These are phyloP conservation scores for Fusarium subglutinans DNA, from an alignment of 2,329 filamentous ascomycete genomes.

Conservation along the genomic window DNA sequence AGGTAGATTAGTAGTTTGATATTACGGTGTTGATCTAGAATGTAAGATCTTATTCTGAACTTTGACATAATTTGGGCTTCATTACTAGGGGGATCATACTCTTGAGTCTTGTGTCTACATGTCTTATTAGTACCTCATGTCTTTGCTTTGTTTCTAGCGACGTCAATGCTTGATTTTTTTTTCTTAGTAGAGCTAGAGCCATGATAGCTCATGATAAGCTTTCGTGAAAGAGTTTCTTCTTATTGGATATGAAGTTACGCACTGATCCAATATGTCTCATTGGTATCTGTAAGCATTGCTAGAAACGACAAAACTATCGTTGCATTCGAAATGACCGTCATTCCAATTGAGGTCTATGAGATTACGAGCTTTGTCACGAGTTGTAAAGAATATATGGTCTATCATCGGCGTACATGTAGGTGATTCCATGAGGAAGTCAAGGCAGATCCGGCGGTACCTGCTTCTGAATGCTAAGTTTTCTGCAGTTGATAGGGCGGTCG, in stretches of 20 bases:
- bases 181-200: neutral
- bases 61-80: neutral
- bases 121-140: neutral
- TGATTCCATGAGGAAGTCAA: neutral
- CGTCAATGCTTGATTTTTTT: neutral
- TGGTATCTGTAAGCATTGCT: neutral
- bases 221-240: neutral
- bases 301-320: neutral
- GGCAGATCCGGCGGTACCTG: conserved; percentile 32
- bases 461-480: neutral
- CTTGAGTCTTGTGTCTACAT: no score
- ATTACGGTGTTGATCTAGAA: neutral
- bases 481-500: conserved; percentile 21
- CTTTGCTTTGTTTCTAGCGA: neutral
- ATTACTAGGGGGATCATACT: neutral
- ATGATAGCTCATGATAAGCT: neutral
- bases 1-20: neutral
- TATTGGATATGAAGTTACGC: neutral
- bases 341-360: neutral
- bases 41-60: neutral
- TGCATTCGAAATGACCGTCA: neutral
- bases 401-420: neutral
- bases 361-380: neutral
- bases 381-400: neutral
- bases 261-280: conserved; percentile 14